Evolutionary conservation across 257 asterid species (phyloP).

Genomic region (Nicotiana otophora): DNA sequence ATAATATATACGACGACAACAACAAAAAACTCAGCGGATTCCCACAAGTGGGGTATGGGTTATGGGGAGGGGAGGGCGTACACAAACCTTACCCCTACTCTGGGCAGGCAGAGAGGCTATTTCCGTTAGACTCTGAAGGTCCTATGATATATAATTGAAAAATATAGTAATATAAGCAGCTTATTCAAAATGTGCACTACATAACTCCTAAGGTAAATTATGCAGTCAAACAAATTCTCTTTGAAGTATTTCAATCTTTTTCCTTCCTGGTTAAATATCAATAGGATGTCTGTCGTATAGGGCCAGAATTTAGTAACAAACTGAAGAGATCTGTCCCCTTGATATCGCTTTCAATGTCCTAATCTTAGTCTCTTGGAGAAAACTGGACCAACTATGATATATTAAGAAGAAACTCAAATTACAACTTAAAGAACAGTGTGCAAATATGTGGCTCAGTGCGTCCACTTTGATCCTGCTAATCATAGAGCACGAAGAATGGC

Average conservation of each 20-base stretch:
- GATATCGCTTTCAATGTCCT: background rate
- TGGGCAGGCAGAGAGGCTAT: too few relatives aligned
- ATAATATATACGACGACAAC: background rate
- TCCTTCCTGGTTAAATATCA: background rate
- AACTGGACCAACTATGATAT: background rate
- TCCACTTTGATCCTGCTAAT: background rate
- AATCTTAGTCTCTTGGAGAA: background rate
- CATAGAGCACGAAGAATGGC: background rate
- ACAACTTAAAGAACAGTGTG: background rate
- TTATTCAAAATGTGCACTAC: background rate
- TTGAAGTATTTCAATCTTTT: background rate
- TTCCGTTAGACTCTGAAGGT: background rate
- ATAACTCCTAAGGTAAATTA: background rate
- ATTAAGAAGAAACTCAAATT: background rate
- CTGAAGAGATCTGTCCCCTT: background rate
- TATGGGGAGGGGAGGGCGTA: too few relatives aligned
- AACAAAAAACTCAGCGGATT: too few relatives aligned
- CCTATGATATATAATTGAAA: background rate
- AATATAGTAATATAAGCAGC: background rate
- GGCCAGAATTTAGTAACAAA: background rate
- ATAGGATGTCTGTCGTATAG: background rate
- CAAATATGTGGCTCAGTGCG: background rate
- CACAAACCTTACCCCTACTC: too few relatives aligned
- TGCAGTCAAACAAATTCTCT: background rate
- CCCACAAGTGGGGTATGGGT: too few relatives aligned